Evolutionary conservation across 1,284 basidiomycete species (phyloP).

Genomic region (Agroathelia rolfsii): DNA sequence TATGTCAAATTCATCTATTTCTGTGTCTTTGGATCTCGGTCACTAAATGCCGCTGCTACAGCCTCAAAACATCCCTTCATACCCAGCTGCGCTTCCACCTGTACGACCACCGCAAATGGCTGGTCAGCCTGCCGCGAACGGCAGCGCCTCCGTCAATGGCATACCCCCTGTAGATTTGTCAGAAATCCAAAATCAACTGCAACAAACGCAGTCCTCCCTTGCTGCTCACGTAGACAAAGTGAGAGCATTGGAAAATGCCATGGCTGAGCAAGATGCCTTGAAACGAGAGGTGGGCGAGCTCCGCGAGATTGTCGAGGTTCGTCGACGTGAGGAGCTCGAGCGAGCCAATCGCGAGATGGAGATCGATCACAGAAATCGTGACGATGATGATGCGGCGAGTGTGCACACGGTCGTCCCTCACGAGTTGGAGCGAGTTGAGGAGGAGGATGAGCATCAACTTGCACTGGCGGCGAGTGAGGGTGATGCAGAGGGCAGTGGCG

Average conservation of each 20-base stretch:
- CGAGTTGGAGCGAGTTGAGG: slow-evolving; percentile 63
- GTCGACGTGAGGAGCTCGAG: too few species aligned
- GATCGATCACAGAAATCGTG: slow-evolving; percentile 28
- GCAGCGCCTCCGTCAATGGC: slow-evolving; percentile 21
- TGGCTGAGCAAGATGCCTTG: slow-evolving; percentile 83
- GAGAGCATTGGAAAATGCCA: slow-evolving; percentile 69
- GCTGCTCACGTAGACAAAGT: slow-evolving; percentile 81
- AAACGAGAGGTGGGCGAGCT: slow-evolving; percentile 72
- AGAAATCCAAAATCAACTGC: slow-evolving; percentile 74
- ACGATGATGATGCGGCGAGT: slow-evolving; percentile 48
- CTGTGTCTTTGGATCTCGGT: slow-evolving; percentile 3
- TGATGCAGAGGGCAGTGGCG: slow-evolving; percentile 25
- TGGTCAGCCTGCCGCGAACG: slow-evolving; percentile 13
- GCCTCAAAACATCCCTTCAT: slow-evolving; percentile 50
- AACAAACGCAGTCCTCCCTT: slow-evolving; percentile 78
- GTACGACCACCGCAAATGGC: slow-evolving; percentile 43
- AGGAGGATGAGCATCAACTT: slow-evolving; percentile 61
- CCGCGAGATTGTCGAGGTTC: slow-evolving; percentile 61
- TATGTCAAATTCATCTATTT: slow-evolving; percentile 27
- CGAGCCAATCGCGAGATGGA: slow-evolving; percentile 29
- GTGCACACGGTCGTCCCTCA: slow-evolving; percentile 55
- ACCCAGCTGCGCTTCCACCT: slow-evolving; percentile 54
- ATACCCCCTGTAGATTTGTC: slow-evolving; percentile 22
- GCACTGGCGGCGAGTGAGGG: slow-evolving; percentile 34
- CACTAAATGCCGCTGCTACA: slow-evolving; percentile 22